A percentile compares a stretch with the other conserved stretches of the same genome.
These are phyloP conservation scores for Camelina laxa DNA, from an alignment of 345 rosid genomes.

Conservation along the genomic window DNA sequence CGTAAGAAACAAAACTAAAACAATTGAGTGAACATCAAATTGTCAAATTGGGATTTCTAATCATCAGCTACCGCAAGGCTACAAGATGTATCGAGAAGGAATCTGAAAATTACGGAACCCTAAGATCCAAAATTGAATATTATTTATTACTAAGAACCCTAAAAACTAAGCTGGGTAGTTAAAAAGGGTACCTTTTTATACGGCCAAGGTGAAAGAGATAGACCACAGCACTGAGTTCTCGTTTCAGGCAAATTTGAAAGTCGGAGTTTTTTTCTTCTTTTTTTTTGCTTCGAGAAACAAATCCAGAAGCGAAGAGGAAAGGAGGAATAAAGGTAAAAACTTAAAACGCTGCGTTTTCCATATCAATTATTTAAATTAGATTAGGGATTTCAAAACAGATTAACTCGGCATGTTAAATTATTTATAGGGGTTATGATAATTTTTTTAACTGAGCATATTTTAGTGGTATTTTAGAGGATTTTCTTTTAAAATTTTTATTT, in stretches of 20 bases:
- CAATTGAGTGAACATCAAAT: too few relatives aligned
- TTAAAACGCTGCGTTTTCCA: slow-evolving; percentile 21
- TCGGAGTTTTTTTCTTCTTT: slow-evolving; percentile 11
- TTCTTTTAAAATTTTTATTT: too few relatives aligned
- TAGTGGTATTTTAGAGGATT: too few relatives aligned
- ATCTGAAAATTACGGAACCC: slow-evolving; percentile 7
- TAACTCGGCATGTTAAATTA: too few relatives aligned
- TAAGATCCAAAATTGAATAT: neutral
- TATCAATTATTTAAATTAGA: too few relatives aligned
- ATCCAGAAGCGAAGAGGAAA: neutral
- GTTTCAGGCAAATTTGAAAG: slow-evolving; percentile 6
- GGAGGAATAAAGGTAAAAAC: neutral
- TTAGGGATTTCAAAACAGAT: too few relatives aligned
- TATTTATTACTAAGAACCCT: neutral
- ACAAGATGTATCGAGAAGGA: neutral
- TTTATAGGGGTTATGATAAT: too few relatives aligned
- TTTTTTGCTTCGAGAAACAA: neutral
- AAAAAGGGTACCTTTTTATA: slow-evolving; percentile 25
- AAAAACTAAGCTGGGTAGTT: neutral
- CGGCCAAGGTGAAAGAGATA: slow-evolving; percentile 14
- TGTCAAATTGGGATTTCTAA: neutral
- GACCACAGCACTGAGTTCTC: slow-evolving; percentile 3
- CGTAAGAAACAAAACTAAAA: too few relatives aligned
- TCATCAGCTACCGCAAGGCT: neutral
- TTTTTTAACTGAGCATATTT: too few relatives aligned